Evolutionary conservation across 192 early-diverging fungal genomes (phyloP), one percentile per base, ranked within the genome.

Genomic region (Podila verticillata): DNA sequence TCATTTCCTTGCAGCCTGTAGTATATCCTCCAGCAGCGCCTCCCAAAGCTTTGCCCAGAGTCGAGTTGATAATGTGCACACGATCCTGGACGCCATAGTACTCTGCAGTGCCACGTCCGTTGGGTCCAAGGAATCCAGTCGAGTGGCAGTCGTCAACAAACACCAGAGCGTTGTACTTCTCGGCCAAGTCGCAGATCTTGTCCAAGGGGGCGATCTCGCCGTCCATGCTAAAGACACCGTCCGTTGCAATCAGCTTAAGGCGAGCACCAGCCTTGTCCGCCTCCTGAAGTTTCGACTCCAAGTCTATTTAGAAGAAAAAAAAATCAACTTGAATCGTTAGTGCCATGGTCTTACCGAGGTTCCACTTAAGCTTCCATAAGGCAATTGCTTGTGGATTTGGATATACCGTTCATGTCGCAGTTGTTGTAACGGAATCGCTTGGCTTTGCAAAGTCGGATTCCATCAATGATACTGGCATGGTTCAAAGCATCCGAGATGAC

Each of bases 391-490:
- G n/a, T n/a, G 51, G 22, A 54, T 7, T 20, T 54, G 8, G 24
- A 10, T 32, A 15, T 85, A 48, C 88, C 91, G 32, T 88, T 84
- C 58, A 89, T 74, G 13, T 87, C 85, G 51, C 75, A 79, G 75
- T 97, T 92, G 75, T 96, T 96, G 85, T 97, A 95, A 57, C 92
- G 87, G 87, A 96, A 97, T 28, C 96, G 87, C 67, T 92, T 90
- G 29, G 96, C 95, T 36, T 90, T 82, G 62, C 95, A 96, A 85
- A 96, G 88, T 68, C 93, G 91, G 74, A 97, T 95, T 73, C 96
- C 96, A 83, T 96, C 95, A 74, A 97, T 97, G 92, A 97, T 97
- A 39, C 95, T 96, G 48, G 96, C 96, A 73, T 97, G 96, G 85
- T 97, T 97, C 70, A 93, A 87, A 22, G 91, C 82, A 81, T 97